These are phyloP conservation scores for Podospora sp. DNA, from an alignment of 495 filamentous ascomycete genomes.

Conservation along the genomic window DNA sequence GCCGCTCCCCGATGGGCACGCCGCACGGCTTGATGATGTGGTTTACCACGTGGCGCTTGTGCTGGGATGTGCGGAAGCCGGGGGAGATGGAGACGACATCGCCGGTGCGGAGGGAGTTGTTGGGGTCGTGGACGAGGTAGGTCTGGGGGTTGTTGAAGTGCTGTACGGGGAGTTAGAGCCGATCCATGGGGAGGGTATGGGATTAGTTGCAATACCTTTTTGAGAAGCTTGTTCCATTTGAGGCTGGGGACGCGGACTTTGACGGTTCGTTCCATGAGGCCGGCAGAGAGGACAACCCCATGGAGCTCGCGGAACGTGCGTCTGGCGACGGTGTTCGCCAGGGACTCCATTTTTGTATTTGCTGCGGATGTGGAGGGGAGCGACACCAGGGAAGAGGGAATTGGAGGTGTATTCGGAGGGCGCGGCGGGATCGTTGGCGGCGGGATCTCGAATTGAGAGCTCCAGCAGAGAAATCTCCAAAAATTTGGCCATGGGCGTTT, in stretches of 20 bases:
- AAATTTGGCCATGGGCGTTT: neutral
- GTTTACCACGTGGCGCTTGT: conserved; percentile 76
- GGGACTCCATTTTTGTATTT: conserved; percentile 34
- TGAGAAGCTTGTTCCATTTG: conserved; percentile 61
- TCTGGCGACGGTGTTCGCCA: conserved; percentile 30
- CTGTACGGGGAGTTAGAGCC: conserved; percentile 31
- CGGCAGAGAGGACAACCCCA: conserved; percentile 68
- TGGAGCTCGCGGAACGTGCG: conserved; percentile 44
- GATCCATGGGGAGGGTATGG: neutral
- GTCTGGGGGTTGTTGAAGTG: conserved; percentile 50
- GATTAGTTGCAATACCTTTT: conserved; percentile 53
- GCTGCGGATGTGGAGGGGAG: neutral
- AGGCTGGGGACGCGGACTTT: conserved; percentile 65
- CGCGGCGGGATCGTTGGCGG: neutral
- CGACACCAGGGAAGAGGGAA: neutral
- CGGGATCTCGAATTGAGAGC: neutral
- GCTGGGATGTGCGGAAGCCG: conserved; percentile 63
- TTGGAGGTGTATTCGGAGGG: neutral
- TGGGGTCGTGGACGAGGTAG: conserved; percentile 74
- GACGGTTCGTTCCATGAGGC: conserved; percentile 70
- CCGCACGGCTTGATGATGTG: conserved; percentile 73
- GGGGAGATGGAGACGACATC: conserved; percentile 79
- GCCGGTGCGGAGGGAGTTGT: conserved; percentile 69
- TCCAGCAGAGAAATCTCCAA: neutral
- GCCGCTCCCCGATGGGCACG: conserved; percentile 60